Evolutionary conservation across 768 basidiomycete species (phyloP).

Genomic region (Daedaleopsis nitida): DNA sequence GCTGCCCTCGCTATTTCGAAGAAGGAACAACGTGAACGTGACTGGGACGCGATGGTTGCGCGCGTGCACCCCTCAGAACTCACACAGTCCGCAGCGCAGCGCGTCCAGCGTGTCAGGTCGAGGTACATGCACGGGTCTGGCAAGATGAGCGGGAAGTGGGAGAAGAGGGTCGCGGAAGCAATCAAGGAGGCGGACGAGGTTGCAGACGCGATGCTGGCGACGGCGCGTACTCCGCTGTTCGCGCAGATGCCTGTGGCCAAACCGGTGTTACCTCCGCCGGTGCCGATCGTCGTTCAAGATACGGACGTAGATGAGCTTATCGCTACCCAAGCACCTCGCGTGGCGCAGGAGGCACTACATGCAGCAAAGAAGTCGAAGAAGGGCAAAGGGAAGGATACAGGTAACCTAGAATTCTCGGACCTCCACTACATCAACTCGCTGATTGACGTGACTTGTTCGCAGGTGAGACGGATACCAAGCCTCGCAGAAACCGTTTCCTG

Average conservation of each 20-base stretch:
- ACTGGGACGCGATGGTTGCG: slow-evolving; percentile 63
- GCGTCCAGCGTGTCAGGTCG: slow-evolving; percentile 55
- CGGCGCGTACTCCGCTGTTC: slow-evolving; percentile 27
- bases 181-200: slow-evolving; percentile 57
- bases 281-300: slow-evolving; percentile 45
- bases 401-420: slow-evolving; percentile 12
- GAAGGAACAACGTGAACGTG: slow-evolving; percentile 58
- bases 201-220: slow-evolving; percentile 45
- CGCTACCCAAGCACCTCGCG: slow-evolving; percentile 50
- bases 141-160: slow-evolving; percentile 59
- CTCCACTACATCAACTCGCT: neutral
- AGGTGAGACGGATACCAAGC: slow-evolving; percentile 19
- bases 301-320: slow-evolving; percentile 55
- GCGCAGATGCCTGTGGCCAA: slow-evolving; percentile 8
- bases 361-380: slow-evolving; percentile 32
- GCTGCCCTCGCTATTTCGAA: slow-evolving; percentile 55
- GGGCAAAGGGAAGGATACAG: slow-evolving; percentile 34
- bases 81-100: slow-evolving; percentile 47
- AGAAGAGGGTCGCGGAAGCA: slow-evolving; percentile 56
- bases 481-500: slow-evolving; percentile 66
- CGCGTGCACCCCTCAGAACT: slow-evolving; percentile 57
- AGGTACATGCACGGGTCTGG: slow-evolving; percentile 61
- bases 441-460: neutral
- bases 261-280: slow-evolving; percentile 39
- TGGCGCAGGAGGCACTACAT: slow-evolving; percentile 25